Percentiles rank a stretch among this genome's conserved stretches.
Conservation (phyloP, 2,329 filamentous ascomycete species). For the Aureobasidium mangrovei region DNA sequence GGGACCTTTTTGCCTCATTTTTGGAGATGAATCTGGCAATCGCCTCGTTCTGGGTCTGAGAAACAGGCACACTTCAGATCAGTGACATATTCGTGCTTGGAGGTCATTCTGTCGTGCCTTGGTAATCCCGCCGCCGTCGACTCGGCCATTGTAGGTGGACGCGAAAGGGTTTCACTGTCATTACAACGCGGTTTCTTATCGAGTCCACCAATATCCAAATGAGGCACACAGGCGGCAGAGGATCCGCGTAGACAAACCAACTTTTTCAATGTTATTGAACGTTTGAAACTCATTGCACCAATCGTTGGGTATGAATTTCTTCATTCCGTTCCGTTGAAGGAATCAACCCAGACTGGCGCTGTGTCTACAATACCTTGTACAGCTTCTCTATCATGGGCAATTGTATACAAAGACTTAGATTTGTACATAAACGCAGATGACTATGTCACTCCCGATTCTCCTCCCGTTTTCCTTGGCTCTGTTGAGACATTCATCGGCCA, state of each 20-base stretch:
- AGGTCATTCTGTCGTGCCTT: conserved; percentile 55
- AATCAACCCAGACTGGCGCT: conserved; percentile 68
- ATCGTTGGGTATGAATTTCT: conserved; percentile 78
- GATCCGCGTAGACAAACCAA: conserved; percentile 78
- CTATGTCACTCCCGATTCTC: too few relatives aligned
- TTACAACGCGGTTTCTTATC: conserved; percentile 66
- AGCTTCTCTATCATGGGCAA: conserved; percentile 60
- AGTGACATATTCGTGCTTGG: conserved; percentile 40
- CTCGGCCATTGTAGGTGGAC: conserved; percentile 66
- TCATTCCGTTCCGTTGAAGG: conserved; percentile 62
- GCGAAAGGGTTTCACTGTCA: conserved; percentile 60
- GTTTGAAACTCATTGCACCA: conserved; percentile 67
- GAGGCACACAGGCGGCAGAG: conserved; percentile 69
- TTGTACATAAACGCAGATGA: too few relatives aligned
- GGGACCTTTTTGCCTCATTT: conserved; percentile 54
- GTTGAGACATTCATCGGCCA: too few relatives aligned
- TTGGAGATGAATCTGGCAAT: conserved; percentile 42
- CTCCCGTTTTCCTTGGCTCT: too few relatives aligned
- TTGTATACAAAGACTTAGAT: conserved; percentile 33
- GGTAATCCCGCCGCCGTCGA: conserved; percentile 67
- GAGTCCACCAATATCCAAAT: conserved; percentile 54
- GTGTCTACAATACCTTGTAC: conserved; percentile 71
- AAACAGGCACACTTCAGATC: conserved; percentile 50
- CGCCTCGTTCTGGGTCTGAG: conserved; percentile 55
- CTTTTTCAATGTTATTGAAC: conserved; percentile 52